Base-by-base conservation (phyloP, 75 land plant species). In the Pinus albicaulis region DNA sequence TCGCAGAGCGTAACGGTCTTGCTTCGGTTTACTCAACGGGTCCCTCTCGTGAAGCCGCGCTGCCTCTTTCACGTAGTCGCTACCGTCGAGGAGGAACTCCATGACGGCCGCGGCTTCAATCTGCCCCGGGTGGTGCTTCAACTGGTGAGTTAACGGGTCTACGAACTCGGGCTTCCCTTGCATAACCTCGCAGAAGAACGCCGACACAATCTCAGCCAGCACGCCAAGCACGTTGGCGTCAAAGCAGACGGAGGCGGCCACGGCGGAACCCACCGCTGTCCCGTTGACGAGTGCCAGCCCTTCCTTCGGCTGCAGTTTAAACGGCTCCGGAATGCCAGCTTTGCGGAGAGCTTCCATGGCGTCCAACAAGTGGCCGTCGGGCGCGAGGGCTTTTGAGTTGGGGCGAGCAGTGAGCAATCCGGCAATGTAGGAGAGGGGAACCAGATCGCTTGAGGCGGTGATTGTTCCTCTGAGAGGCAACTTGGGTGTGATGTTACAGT, bases 1-100 rank as follows among this genome's bases (percentile, higher is more conserved):
- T 6, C 83, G 22, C 17, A 82, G 74, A 5, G 83, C 76, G 52
- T 82, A 88, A 15, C 86, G 71, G 61, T 88, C 89, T 38, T 83
- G 83, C 81, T 87, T 87, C 36, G 89, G 83, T 74, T 86, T 86
- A 55, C 74, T 74, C 59, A 83, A 22, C 6, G 82, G 85, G 41
- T 83, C 85, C 52, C 48, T 68, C 64, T 84, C 86, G 62, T 89
- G 85, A 15, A 89, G 57, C 79, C 82, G 80, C 26, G 76, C 58
- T 48, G 63, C 26, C 2, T 4, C 25, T 48, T 24, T 75, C 34
- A 58, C 23, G 57, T 31, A 59, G 16, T 25, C 26, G 53, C 76
- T 73, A 13, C 76, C 65, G 8, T 79, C 71, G 10, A 75, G 71
- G 34, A 80, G 55, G 22, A 38, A 77, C 72, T 80, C 82, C 82